A percentile compares a stretch with the other conserved stretches of the same genome.
Evolutionary conservation across 2,329 filamentous ascomycete species (phyloP).

Genomic region (Pseudovirgaria hyperparasitica): DNA sequence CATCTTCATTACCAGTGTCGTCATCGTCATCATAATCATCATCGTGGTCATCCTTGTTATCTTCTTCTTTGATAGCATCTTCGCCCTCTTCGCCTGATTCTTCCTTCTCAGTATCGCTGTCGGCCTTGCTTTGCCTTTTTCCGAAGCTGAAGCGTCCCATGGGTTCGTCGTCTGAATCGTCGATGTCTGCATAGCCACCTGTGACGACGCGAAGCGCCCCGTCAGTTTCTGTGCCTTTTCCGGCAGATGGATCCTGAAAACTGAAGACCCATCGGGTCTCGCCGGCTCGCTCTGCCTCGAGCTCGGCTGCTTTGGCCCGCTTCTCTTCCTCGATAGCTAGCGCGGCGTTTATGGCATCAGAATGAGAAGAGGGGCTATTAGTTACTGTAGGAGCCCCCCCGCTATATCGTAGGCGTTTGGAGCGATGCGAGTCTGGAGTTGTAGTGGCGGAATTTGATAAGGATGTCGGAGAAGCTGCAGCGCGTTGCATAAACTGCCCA

Average conservation of each 20-base stretch:
- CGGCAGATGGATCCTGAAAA: constrained; percentile 32
- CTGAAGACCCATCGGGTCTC: constrained; percentile 69
- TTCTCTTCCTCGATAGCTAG: constrained; percentile 55
- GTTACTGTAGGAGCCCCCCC: constrained; percentile 19
- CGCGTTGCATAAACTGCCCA: constrained; percentile 75
- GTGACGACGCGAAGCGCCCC: constrained; percentile 42
- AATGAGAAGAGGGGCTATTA: constrained; percentile 34
- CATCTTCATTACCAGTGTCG: too few relatives aligned
- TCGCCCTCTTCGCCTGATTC: too few relatives aligned
- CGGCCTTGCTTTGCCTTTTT: constrained; percentile 26
- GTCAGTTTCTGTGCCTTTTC: constrained; percentile 21
- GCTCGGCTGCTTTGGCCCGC: constrained; percentile 43
- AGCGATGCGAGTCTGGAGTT: constrained; percentile 37
- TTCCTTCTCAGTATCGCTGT: too few relatives aligned
- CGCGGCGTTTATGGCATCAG: constrained; percentile 49
- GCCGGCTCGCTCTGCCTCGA: constrained; percentile 47
- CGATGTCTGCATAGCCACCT: constrained; percentile 42
- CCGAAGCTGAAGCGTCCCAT: constrained; percentile 38
- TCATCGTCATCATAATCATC: too few relatives aligned
- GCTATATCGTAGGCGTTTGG: constrained; percentile 52
- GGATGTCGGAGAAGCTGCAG: constrained; percentile 46
- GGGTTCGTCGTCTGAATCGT: constrained; percentile 23
- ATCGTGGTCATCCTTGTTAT: too few relatives aligned
- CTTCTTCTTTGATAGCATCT: too few relatives aligned
- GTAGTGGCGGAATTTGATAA: constrained; percentile 32